Conservation (phyloP, 305 asterid genomes). For the Striga hermonthica region DNA sequence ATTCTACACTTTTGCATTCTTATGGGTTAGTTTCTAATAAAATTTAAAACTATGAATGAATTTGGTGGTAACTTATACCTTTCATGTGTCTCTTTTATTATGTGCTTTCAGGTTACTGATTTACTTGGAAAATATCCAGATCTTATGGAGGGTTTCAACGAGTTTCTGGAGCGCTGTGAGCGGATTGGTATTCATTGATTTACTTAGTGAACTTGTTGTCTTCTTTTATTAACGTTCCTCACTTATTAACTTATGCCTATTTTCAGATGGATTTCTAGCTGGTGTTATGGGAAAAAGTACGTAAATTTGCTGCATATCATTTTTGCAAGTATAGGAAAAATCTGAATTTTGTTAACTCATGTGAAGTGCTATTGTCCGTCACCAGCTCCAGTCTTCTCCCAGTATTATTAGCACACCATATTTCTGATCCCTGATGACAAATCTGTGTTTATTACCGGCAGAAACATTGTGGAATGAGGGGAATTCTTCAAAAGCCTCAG, state of each 20-base stretch:
- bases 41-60: not conserved
- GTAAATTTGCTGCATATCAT: constrained; percentile 34
- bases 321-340: constrained; percentile 5
- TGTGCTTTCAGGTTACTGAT: constrained; percentile 73
- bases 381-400: not conserved
- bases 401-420: constrained; percentile 13
- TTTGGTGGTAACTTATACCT: constrained; percentile 2
- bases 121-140: constrained; percentile 92
- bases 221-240: constrained; percentile 7
- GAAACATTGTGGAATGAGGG: constrained; percentile 90
- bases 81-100: constrained; percentile 28
- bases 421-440: constrained; percentile 31
- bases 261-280: constrained; percentile 94
- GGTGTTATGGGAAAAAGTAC: constrained; percentile 97
- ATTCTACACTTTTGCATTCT: no score
- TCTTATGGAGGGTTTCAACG: constrained; percentile 94
- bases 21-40: no score
- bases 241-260: constrained; percentile 37
- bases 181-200: constrained; percentile 60
- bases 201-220: constrained; percentile 28
- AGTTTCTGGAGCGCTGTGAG: constrained; percentile 90
- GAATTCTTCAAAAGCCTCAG: constrained; percentile 60
- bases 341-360: not conserved
- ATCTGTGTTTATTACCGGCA: constrained; percentile 40
- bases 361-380: constrained; percentile 1